Percentiles rank a stretch among this genome's conserved stretches.
Conservation (phyloP, 192 early-diverging fungal species). For the Podochytrium sp. region DNA sequence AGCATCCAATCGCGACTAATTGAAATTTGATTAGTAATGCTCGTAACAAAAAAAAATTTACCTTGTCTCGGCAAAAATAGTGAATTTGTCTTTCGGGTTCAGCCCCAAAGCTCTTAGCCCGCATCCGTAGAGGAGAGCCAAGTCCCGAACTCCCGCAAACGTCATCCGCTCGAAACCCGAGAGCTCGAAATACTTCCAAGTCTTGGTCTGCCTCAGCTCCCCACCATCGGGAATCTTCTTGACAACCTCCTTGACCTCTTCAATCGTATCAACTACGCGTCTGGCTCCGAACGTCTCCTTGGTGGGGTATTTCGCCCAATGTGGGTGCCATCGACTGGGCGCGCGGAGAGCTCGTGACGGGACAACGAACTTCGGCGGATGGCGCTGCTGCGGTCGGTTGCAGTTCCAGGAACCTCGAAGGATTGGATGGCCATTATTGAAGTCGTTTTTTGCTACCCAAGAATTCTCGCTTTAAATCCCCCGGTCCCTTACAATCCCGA, state of each 20-base stretch:
- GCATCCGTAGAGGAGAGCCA: constrained; percentile 63
- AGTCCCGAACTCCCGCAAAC: constrained; percentile 64
- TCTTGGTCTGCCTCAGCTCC: constrained; percentile 72
- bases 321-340: too few relatives aligned
- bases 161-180: constrained; percentile 79
- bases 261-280: not conserved
- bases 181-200: constrained; percentile 80
- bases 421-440: too few relatives aligned
- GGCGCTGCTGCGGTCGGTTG: too few relatives aligned
- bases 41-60: not conserved
- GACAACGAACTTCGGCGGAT: too few relatives aligned
- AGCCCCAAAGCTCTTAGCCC: constrained; percentile 75
- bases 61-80: constrained; percentile 48
- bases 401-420: too few relatives aligned
- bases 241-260: constrained; percentile 76
- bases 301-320: constrained; percentile 61
- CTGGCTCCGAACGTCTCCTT: constrained; percentile 11
- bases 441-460: too few relatives aligned
- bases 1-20: constrained; percentile 53
- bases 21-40: not conserved
- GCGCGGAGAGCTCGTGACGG: too few relatives aligned
- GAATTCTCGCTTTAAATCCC: too few relatives aligned
- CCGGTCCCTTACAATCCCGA: too few relatives aligned
- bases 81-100: constrained; percentile 40
- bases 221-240: constrained; percentile 57